Evolutionary conservation across 371 early-diverging fungal species (phyloP).

Genomic region (Apophysomyces ossiformis): DNA sequence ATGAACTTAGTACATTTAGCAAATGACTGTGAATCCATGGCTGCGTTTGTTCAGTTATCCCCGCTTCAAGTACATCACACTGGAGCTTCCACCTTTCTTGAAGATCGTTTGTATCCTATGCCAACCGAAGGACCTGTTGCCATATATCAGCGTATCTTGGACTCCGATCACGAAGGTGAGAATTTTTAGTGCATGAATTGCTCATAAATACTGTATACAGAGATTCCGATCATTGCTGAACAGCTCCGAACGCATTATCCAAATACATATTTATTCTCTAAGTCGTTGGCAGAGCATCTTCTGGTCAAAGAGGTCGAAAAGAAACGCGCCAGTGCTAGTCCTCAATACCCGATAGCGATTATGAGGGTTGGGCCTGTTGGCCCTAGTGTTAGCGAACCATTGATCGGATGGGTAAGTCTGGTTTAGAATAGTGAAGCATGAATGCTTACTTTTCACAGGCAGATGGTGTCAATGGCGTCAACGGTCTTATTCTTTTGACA

Average conservation of each 20-base stretch:
- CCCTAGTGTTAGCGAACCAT: slow-evolving; percentile 56
- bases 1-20: slow-evolving; percentile 56
- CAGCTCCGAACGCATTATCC: slow-evolving; percentile 38
- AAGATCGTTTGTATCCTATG: slow-evolving; percentile 54
- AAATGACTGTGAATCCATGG: slow-evolving; percentile 48
- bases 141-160: slow-evolving; percentile 30
- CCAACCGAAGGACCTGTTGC: slow-evolving; percentile 46
- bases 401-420: slow-evolving; percentile 64
- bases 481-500: slow-evolving; percentile 44
- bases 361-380: slow-evolving; percentile 60
- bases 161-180: slow-evolving; percentile 23
- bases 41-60: slow-evolving; percentile 58
- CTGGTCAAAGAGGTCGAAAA: slow-evolving; percentile 47
- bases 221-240: slow-evolving; percentile 19
- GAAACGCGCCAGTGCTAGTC: slow-evolving; percentile 28
- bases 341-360: slow-evolving; percentile 54
- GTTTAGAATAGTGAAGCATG: not conserved
- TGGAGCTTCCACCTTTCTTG: slow-evolving; percentile 24
- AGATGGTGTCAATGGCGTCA: slow-evolving; percentile 64
- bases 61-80: slow-evolving; percentile 46
- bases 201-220: slow-evolving; percentile 12
- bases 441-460: slow-evolving; percentile 28
- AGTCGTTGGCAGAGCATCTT: slow-evolving; percentile 61
- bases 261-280: slow-evolving; percentile 60
- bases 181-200: not conserved